Conservation (phyloP, 2,329 filamentous ascomycete genomes). For the Chaetomiaceae sp. region DNA sequence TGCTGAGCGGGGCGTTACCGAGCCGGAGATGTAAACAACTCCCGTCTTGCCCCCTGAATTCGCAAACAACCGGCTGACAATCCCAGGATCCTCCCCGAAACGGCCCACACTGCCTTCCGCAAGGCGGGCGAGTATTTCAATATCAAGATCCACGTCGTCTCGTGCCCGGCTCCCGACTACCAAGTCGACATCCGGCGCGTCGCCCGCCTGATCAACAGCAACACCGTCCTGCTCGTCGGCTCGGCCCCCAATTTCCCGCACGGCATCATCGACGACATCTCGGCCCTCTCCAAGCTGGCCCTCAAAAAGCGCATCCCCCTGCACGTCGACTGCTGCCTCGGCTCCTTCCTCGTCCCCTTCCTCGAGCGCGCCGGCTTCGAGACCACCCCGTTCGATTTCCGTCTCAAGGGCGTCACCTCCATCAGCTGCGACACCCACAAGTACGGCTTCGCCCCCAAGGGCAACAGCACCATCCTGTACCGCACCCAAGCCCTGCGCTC, state of each 20-base stretch:
- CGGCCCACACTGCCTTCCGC: slow-evolving; percentile 91
- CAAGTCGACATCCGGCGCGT: slow-evolving; percentile 78
- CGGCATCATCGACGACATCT: slow-evolving; percentile 94
- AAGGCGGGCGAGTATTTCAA: slow-evolving; percentile 95
- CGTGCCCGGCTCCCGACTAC: slow-evolving; percentile 79
- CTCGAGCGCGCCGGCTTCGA: slow-evolving; percentile 93
- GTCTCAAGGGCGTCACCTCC: slow-evolving; percentile 85
- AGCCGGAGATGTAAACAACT: slow-evolving; percentile 79
- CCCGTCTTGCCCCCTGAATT: background rate
- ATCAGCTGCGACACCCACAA: slow-evolving; percentile 98
- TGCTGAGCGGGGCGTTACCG: slow-evolving; percentile 76
- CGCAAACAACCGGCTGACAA: slow-evolving; percentile 15
- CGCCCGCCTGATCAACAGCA: slow-evolving; percentile 82
- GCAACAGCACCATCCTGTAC: slow-evolving; percentile 91
- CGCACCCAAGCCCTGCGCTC: slow-evolving; percentile 70
- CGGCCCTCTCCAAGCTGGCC: slow-evolving; percentile 76
- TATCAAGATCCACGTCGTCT: slow-evolving; percentile 86
- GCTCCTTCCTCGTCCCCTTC: slow-evolving; percentile 90
- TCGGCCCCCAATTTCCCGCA: slow-evolving; percentile 97
- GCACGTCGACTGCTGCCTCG: slow-evolving; percentile 96
- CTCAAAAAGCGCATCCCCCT: slow-evolving; percentile 74
- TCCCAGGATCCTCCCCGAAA: slow-evolving; percentile 81
- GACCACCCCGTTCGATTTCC: slow-evolving; percentile 84
- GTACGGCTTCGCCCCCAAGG: slow-evolving; percentile 97
- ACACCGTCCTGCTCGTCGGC: slow-evolving; percentile 89